Conservation (phyloP, 2,329 filamentous ascomycete species). For the Zymoseptoria pseudotritici region DNA sequence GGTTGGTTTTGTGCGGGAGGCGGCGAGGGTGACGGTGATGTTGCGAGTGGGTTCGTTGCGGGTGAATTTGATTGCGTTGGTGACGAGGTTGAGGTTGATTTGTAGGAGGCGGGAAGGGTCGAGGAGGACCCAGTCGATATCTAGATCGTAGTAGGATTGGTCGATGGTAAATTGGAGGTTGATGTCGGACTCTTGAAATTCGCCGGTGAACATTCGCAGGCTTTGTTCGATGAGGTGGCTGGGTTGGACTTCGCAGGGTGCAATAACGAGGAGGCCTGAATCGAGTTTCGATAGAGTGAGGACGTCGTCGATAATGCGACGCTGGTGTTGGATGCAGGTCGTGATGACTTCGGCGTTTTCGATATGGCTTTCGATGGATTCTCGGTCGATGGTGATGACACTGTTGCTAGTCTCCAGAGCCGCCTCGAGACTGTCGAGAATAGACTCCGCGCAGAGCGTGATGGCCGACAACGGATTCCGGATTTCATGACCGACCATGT, state of each 20-base stretch:
- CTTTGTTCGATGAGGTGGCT: slow-evolving; percentile 28
- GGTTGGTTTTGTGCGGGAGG: not conserved
- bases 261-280: slow-evolving; percentile 28
- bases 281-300: slow-evolving; percentile 37
- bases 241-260: slow-evolving; percentile 31
- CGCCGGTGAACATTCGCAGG: slow-evolving; percentile 34
- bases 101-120: slow-evolving; percentile 20
- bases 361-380: slow-evolving; percentile 9
- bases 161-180: slow-evolving; percentile 32
- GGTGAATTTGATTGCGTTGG: slow-evolving; percentile 14
- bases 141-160: slow-evolving; percentile 12
- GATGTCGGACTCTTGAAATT: slow-evolving; percentile 30
- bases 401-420: slow-evolving; percentile 5
- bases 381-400: slow-evolving; percentile 2
- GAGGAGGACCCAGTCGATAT: slow-evolving; percentile 13
- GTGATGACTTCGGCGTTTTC: slow-evolving; percentile 27
- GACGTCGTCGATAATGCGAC: slow-evolving; percentile 42
- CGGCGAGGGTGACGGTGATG: slow-evolving; percentile 25
- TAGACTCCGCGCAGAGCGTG: slow-evolving; percentile 36
- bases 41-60: slow-evolving; percentile 19
- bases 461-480: slow-evolving; percentile 39
- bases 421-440: slow-evolving; percentile 13
- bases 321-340: slow-evolving; percentile 26
- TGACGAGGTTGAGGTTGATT: slow-evolving; percentile 12
- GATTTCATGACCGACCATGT: slow-evolving; percentile 33